Percentiles rank a stretch among this genome's conserved stretches.
Conservation (phyloP, 257 asterid genomes). For the Solanum lignicaule region DNA sequence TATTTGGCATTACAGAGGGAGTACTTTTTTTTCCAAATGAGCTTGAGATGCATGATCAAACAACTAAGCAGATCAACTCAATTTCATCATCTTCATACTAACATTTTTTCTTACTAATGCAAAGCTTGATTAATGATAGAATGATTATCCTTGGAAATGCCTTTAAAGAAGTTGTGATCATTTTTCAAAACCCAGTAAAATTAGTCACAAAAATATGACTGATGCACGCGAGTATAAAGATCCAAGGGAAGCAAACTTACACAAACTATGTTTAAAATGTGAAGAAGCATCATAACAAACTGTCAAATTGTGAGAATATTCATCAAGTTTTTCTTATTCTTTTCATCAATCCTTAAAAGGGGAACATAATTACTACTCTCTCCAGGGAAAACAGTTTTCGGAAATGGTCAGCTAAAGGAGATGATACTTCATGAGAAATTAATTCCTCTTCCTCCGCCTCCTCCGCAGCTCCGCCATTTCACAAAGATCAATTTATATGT, state of each 20-base stretch:
- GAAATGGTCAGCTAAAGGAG: not conserved
- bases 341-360: not conserved
- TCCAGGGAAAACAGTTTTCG: not conserved
- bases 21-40: not conserved
- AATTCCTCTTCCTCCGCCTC: conserved; percentile 96
- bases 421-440: not conserved
- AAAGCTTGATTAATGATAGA: not conserved
- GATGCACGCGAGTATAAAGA: not conserved
- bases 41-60: not conserved
- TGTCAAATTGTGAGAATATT: not conserved
- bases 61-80: not conserved
- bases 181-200: not conserved
- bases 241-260: not conserved
- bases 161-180: not conserved
- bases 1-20: not conserved
- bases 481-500: too few species aligned
- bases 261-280: not conserved
- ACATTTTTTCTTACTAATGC: not conserved
- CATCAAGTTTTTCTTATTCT: not conserved
- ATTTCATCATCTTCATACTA: not conserved
- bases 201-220: not conserved
- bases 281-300: not conserved
- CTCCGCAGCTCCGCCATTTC: conserved; percentile 45
- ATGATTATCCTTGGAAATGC: not conserved
- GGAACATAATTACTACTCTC: not conserved